Evolutionary conservation across 1,284 basidiomycete genomes (phyloP).

Genomic region (Pseudozyma flocculosa): DNA sequence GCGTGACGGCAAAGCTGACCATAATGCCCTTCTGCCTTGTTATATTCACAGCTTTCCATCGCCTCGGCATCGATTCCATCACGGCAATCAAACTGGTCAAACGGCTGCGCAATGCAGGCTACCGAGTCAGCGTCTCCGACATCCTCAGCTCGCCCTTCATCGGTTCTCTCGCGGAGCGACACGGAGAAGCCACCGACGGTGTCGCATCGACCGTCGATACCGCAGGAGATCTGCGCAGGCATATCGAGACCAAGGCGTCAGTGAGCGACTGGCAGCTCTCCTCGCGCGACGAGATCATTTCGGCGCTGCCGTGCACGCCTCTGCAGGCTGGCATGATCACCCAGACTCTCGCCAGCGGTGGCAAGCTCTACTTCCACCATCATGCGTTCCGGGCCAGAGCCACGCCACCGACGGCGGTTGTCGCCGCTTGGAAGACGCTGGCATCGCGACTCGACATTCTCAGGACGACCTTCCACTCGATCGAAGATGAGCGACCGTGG

Average conservation of each 20-base stretch:
- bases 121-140: conserved; percentile 27
- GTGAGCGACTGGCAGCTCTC: conserved; percentile 7
- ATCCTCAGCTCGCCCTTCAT: conserved; percentile 37
- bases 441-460: conserved; percentile 40
- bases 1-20: too few relatives aligned
- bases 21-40: too few relatives aligned
- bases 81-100: conserved; percentile 44
- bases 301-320: conserved; percentile 50
- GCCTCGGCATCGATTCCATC: conserved; percentile 54
- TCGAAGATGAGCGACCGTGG: conserved; percentile 35
- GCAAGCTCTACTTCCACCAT: conserved; percentile 44
- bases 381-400: conserved; percentile 22
- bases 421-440: conserved; percentile 28
- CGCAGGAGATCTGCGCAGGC: background rate
- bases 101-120: conserved; percentile 16
- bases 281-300: conserved; percentile 14
- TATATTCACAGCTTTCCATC: conserved; percentile 47
- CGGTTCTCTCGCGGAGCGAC: conserved; percentile 27
- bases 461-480: conserved; percentile 43
- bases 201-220: background rate
- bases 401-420: conserved; percentile 1
- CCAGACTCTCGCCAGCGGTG: conserved; percentile 35
- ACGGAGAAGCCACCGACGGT: background rate
- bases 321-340: conserved; percentile 54
- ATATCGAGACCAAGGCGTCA: background rate